Evolutionary conservation across 768 basidiomycete species (phyloP).

Genomic region (Kwoniella pini): DNA sequence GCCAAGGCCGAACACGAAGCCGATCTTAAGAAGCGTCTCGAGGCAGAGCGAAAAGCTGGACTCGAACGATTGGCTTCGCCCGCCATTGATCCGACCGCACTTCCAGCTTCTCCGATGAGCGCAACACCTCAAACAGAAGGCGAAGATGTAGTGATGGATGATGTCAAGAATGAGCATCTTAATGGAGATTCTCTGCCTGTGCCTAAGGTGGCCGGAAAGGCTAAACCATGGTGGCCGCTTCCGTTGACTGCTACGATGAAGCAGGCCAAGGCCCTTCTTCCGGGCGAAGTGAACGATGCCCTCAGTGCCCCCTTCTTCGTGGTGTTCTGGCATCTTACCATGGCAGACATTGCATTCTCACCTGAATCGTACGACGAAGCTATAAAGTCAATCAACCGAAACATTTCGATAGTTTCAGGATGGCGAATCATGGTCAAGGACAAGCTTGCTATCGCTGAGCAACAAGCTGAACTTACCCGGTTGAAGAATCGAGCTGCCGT

Average conservation of each 20-base stretch:
- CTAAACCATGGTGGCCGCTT: constrained; percentile 65
- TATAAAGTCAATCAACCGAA: constrained; percentile 57
- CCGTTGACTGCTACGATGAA: constrained; percentile 72
- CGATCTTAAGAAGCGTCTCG: constrained; percentile 23
- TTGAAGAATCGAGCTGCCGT: constrained; percentile 33
- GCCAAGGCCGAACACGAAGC: constrained; percentile 28
- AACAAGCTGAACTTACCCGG: constrained; percentile 30
- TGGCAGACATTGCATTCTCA: constrained; percentile 83
- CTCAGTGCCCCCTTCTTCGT: constrained; percentile 84
- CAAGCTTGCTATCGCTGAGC: constrained; percentile 19
- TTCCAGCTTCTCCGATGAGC: constrained; percentile 8
- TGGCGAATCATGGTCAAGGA: constrained; percentile 29
- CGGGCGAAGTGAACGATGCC: constrained; percentile 63
- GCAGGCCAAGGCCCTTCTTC: constrained; percentile 71
- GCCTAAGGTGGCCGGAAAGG: constrained; percentile 2
- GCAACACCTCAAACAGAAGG: constrained; percentile 11
- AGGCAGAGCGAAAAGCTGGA: constrained; percentile 24
- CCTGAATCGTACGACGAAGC: constrained; percentile 77
- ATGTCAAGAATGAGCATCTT: constrained; percentile 14
- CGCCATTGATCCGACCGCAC: constrained; percentile 5
- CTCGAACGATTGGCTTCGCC: constrained; percentile 22
- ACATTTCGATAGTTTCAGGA: constrained; percentile 33
- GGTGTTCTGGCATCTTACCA: constrained; percentile 95
- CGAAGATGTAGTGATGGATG: constrained; percentile 22
- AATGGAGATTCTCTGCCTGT: constrained; percentile 19